These are phyloP conservation scores for Tolypocladium tropicale DNA, from an alignment of 2,329 filamentous ascomycete genomes.

Conservation along the genomic window DNA sequence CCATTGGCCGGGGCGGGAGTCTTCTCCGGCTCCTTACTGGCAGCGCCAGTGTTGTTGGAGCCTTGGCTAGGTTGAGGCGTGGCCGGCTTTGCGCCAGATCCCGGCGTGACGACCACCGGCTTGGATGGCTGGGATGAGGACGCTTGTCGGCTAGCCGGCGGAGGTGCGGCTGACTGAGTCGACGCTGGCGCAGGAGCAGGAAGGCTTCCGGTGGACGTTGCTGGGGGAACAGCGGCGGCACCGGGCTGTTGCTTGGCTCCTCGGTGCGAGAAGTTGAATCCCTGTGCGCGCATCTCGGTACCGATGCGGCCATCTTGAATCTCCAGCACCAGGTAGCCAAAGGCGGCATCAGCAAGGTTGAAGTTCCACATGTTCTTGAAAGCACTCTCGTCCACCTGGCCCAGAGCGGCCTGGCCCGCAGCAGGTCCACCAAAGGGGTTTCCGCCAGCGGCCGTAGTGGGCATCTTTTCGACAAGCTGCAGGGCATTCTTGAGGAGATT, in stretches of 20 bases:
- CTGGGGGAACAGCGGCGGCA: constrained; percentile 23
- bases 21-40: constrained; percentile 47
- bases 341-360: constrained; percentile 93
- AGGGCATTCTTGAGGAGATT: constrained; percentile 84
- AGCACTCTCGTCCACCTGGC: constrained; percentile 93
- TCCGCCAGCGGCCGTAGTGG: constrained; percentile 82
- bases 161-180: constrained; percentile 22
- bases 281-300: constrained; percentile 96
- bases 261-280: constrained; percentile 97
- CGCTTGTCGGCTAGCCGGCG: constrained; percentile 24
- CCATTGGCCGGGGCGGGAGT: constrained; percentile 39
- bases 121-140: constrained; percentile 30
- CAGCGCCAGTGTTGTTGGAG: constrained; percentile 26
- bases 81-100: constrained; percentile 26
- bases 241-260: constrained; percentile 63
- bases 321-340: constrained; percentile 90
- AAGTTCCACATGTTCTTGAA: constrained; percentile 99
- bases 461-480: constrained; percentile 97
- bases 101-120: constrained; percentile 26
- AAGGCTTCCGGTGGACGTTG: constrained; percentile 17
- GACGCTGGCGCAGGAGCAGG: constrained; percentile 25
- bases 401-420: constrained; percentile 59
- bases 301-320: constrained; percentile 93
- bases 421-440: constrained; percentile 91
- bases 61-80: constrained; percentile 41